phyloP scores from a whole-genome alignment of 768 basidiomycete species.

The Calocera viscosa region DNA sequence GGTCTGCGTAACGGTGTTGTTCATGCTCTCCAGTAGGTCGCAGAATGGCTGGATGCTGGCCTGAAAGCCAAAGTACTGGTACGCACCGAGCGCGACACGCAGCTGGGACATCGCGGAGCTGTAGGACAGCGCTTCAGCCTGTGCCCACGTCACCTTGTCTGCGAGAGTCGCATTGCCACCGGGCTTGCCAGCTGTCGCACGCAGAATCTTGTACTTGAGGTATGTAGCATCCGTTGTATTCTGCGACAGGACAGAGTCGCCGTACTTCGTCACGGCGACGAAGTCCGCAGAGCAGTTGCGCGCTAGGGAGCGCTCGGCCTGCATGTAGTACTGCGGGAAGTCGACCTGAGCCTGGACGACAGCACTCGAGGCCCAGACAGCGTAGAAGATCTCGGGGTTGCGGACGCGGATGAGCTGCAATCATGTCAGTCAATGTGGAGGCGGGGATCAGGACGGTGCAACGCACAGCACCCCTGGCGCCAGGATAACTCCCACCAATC shows the following conservation, averaged over 20 bases:
- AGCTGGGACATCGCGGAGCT: background rate
- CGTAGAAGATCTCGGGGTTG: conserved; percentile 37
- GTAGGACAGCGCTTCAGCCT: conserved; percentile 20
- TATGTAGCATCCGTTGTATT: conserved; percentile 26
- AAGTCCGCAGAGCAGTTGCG: conserved; percentile 43
- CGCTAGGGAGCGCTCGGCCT: conserved; percentile 38
- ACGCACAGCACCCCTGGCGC: conserved; percentile 30
- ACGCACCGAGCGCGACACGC: background rate
- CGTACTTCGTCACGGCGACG: conserved; percentile 36
- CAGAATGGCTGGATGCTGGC: conserved; percentile 38
- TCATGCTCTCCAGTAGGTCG: conserved; percentile 36
- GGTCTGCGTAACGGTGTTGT: conserved; percentile 26
- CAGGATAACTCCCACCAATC: conserved; percentile 41
- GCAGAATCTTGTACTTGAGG: conserved; percentile 35
- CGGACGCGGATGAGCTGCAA: conserved; percentile 31
- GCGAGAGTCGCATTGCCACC: conserved; percentile 33
- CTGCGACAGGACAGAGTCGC: conserved; percentile 30
- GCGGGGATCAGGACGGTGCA: background rate
- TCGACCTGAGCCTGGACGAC: conserved; percentile 41
- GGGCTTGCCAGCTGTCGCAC: conserved; percentile 34
- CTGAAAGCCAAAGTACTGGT: conserved; percentile 3
- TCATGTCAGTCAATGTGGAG: background rate
- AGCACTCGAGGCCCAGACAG: conserved; percentile 40
- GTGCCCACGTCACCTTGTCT: conserved; percentile 26
- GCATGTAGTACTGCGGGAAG: conserved; percentile 41